Evolutionary conservation across 2,329 filamentous ascomycete genomes (phyloP).

Genomic region (Teratosphaeria nubilosa): DNA sequence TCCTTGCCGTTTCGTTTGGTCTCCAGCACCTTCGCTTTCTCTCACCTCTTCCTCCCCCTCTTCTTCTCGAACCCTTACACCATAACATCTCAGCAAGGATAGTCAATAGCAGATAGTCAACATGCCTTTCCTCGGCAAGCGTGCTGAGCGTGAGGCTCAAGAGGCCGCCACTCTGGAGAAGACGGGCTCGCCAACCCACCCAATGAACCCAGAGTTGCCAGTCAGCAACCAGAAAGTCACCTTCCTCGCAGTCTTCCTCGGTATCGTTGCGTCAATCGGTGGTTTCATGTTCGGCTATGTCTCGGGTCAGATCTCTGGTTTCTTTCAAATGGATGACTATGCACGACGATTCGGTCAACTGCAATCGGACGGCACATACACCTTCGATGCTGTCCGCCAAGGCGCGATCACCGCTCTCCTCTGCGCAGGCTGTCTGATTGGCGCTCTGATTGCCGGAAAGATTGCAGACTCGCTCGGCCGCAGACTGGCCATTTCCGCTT

Average conservation of each 20-base stretch:
- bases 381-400: slow-evolving; percentile 50
- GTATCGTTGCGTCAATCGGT: slow-evolving; percentile 46
- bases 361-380: slow-evolving; percentile 24
- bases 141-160: slow-evolving; percentile 22
- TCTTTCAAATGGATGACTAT: slow-evolving; percentile 51
- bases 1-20: background rate
- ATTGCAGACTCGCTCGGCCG: slow-evolving; percentile 54
- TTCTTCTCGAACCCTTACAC: background rate
- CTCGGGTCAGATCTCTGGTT: slow-evolving; percentile 52
- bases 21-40: background rate
- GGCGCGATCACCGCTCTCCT: slow-evolving; percentile 52
- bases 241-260: slow-evolving; percentile 41
- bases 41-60: background rate
- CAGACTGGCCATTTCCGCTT: slow-evolving; percentile 50
- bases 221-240: slow-evolving; percentile 19
- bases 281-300: slow-evolving; percentile 47
- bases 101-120: background rate
- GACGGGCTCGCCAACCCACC: slow-evolving; percentile 11
- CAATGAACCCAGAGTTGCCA: slow-evolving; percentile 6
- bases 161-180: slow-evolving; percentile 23
- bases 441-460: slow-evolving; percentile 47
- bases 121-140: slow-evolving; percentile 25
- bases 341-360: slow-evolving; percentile 42
- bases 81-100: background rate
- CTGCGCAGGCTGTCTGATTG: slow-evolving; percentile 50